Percentiles rank a stretch among this genome's conserved stretches.
These are phyloP conservation scores for Brasilioporus rufonigricans DNA, from an alignment of 768 basidiomycete genomes.

Conservation along the genomic window DNA sequence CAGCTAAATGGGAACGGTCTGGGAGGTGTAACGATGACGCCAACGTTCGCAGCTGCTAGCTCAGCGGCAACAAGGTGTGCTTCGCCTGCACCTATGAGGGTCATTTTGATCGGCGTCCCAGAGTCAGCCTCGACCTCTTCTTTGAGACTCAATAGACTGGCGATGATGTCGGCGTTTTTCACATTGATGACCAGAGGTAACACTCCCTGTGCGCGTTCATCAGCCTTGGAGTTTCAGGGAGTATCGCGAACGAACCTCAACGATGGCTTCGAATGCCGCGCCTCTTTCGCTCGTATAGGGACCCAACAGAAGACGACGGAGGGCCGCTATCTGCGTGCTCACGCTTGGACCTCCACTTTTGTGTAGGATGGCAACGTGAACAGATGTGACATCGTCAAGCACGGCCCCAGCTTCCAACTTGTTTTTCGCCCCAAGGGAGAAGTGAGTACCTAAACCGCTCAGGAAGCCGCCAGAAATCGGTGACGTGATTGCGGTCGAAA, in stretches of 20 bases:
- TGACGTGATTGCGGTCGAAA: conserved; percentile 64
- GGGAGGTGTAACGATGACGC: conserved; percentile 65
- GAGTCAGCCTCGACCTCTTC: conserved; percentile 43
- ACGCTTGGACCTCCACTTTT: conserved; percentile 40
- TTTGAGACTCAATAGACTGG: conserved; percentile 62
- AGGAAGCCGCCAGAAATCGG: conserved; percentile 58
- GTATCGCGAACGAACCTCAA: conserved; percentile 28
- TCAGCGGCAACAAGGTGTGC: conserved; percentile 44
- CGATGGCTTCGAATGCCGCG: conserved; percentile 35
- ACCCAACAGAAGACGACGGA: conserved; percentile 47
- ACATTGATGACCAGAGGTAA: conserved; percentile 65
- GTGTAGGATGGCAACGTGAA: conserved; percentile 54
- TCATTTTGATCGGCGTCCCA: conserved; percentile 37
- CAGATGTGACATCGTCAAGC: conserved; percentile 58
- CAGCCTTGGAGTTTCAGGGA: conserved; percentile 2
- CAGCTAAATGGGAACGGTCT: conserved; percentile 65
- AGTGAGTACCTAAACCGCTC: conserved; percentile 59
- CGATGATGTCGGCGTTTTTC: conserved; percentile 74
- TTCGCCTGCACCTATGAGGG: conserved; percentile 61
- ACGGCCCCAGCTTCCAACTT: conserved; percentile 62
- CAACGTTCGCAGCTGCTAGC: conserved; percentile 55
- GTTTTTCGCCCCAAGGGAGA: conserved; percentile 57
- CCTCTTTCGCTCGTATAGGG: conserved; percentile 27
- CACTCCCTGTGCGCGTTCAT: conserved; percentile 40
- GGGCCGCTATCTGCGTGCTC: conserved; percentile 59